phyloP scores from a whole-genome alignment of 2,329 filamentous ascomycete species.

The Colletotrichum sp. region DNA sequence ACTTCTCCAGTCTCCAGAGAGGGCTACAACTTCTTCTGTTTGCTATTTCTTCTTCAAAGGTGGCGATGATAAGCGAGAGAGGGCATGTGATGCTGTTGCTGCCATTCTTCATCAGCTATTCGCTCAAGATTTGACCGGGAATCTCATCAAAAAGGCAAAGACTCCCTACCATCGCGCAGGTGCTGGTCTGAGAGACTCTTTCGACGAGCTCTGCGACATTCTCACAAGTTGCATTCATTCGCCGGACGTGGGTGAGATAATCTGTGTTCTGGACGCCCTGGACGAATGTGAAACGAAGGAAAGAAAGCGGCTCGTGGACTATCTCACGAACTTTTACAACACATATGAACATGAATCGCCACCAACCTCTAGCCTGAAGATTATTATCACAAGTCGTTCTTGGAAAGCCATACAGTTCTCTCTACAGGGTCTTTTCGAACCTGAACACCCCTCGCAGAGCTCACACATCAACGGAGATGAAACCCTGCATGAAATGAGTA shows the following conservation, averaged over 20 bases:
- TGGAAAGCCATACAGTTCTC: too few species aligned
- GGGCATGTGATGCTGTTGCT: not conserved
- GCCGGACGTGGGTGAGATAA: not conserved
- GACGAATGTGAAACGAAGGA: not conserved
- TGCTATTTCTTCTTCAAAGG: not conserved
- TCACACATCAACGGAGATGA: too few species aligned
- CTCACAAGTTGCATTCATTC: rapidly evolving
- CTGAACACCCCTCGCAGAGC: too few species aligned
- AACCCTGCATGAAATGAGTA: too few species aligned
- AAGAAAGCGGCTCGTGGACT: not conserved
- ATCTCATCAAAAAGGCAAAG: not conserved
- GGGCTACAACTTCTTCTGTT: not conserved
- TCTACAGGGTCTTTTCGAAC: too few species aligned
- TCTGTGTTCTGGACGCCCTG: not conserved
- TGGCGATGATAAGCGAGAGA: not conserved
- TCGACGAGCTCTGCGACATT: not conserved
- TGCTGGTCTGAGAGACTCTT: not conserved
- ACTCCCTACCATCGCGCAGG: not conserved
- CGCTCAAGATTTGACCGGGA: not conserved
- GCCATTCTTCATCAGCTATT: not conserved
- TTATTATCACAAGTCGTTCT: too few species aligned
- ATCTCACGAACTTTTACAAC: too few species aligned
- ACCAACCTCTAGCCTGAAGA: too few species aligned
- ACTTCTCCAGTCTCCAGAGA: rapidly evolving
- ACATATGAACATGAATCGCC: too few species aligned